phyloP scores from a whole-genome alignment of 176 grass and related monocot species.

The Phragmites australis region DNA sequence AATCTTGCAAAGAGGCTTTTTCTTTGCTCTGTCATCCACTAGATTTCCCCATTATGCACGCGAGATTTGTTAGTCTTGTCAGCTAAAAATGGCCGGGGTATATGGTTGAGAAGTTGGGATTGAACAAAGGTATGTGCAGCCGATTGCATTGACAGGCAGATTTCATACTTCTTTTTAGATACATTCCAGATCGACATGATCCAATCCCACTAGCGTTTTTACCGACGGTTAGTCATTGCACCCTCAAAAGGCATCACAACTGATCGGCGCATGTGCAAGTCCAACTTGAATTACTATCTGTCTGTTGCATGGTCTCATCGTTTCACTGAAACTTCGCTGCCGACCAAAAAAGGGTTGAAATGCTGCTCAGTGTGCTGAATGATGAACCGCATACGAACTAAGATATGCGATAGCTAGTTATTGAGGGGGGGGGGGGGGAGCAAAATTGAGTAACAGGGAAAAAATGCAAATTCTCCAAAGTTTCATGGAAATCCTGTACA shows the following conservation, averaged over 20 bases:
- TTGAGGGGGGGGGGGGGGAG: too few relatives aligned
- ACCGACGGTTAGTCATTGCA: background rate
- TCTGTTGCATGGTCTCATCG: background rate
- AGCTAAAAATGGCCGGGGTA: background rate
- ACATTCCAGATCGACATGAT: constrained; percentile 2
- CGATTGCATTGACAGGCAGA: background rate
- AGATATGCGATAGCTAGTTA: background rate
- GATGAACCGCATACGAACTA: background rate
- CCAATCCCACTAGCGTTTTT: constrained; percentile 19
- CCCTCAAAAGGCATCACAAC: background rate
- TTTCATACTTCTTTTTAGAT: constrained; percentile 1
- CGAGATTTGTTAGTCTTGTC: background rate
- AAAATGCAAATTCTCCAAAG: too few relatives aligned
- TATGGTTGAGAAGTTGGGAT: background rate
- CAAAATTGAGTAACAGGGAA: too few relatives aligned
- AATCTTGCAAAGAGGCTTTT: background rate
- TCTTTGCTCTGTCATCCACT: background rate
- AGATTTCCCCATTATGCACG: background rate
- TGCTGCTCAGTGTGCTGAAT: background rate
- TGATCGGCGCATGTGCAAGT: background rate
- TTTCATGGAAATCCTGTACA: background rate
- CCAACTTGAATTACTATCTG: constrained; percentile 11
- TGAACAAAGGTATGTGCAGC: background rate
- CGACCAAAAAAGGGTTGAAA: too few relatives aligned
- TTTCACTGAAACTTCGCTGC: background rate